Percentiles rank a stretch among this genome's conserved stretches.
Evolutionary conservation across 495 filamentous ascomycete genomes (phyloP).

Genomic region (Sporormia fimetaria): DNA sequence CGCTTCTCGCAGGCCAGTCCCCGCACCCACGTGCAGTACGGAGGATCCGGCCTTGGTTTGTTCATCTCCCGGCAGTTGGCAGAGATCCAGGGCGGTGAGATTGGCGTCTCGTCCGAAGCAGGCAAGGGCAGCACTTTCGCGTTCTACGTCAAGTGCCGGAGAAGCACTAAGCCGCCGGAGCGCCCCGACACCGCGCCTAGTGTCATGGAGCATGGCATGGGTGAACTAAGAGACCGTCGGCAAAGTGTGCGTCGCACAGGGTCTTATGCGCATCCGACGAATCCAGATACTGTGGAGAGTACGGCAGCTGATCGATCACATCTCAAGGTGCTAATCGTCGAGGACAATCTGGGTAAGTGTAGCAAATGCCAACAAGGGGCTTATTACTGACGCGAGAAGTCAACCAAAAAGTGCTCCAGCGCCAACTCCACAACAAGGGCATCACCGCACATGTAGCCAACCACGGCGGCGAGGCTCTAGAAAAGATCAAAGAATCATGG

Average conservation of each 20-base stretch:
- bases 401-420: conserved; percentile 57
- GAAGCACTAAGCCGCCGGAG: conserved; percentile 32
- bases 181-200: too few relatives aligned
- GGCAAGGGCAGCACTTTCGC: conserved; percentile 72
- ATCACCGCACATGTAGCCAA: conserved; percentile 58
- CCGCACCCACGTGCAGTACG: conserved; percentile 68
- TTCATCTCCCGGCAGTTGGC: conserved; percentile 71
- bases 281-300: background rate
- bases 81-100: conserved; percentile 73
- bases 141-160: conserved; percentile 61
- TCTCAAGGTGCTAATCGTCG: conserved; percentile 56
- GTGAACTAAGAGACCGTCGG: too few relatives aligned
- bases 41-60: conserved; percentile 70
- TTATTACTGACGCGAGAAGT: conserved; percentile 38
- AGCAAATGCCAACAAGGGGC: background rate
- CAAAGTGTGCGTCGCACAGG: too few relatives aligned
- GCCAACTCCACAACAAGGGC: conserved; percentile 51
- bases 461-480: conserved; percentile 65
- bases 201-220: too few relatives aligned
- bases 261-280: too few relatives aligned
- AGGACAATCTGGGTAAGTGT: conserved; percentile 44
- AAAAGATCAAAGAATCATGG: conserved; percentile 35
- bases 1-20: conserved; percentile 73
- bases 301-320: conserved; percentile 1
- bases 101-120: conserved; percentile 61